A percentile compares a stretch with the other conserved stretches of the same genome.
These are phyloP conservation scores for Exophiala lecanii-corni DNA, from an alignment of 2,329 filamentous ascomycete species.

Conservation along the genomic window DNA sequence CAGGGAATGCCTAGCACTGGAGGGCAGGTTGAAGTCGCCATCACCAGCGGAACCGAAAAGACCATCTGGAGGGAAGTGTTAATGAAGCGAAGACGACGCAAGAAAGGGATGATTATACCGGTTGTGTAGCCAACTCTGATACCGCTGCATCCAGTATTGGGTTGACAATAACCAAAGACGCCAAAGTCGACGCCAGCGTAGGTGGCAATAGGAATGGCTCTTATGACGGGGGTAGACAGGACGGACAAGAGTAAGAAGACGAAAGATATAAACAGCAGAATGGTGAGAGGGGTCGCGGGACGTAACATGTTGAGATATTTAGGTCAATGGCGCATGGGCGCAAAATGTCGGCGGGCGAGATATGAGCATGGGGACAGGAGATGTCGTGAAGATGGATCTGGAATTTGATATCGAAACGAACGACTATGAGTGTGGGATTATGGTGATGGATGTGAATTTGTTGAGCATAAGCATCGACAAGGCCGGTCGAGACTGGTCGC, in stretches of 20 bases:
- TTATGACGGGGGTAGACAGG: constrained; percentile 86
- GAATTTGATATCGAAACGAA: not conserved
- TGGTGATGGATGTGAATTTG: too few species aligned
- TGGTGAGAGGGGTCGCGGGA: constrained; percentile 83
- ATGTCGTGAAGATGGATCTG: not conserved
- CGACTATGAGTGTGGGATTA: too few species aligned
- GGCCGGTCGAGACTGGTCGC: too few species aligned
- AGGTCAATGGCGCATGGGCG: constrained; percentile 4
- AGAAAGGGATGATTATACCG: constrained; percentile 51
- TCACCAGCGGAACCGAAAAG: constrained; percentile 43
- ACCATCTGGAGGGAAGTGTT: constrained; percentile 36
- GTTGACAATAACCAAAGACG: constrained; percentile 83
- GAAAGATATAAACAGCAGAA: constrained; percentile 82
- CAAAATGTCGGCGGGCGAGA: not conserved
- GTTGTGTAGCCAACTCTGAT: constrained; percentile 82
- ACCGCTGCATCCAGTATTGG: constrained; percentile 57
- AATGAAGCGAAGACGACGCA: too few species aligned
- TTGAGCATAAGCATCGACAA: too few species aligned
- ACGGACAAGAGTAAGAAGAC: constrained; percentile 78
- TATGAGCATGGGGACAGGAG: not conserved
- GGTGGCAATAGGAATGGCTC: constrained; percentile 74
- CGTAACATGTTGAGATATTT: constrained; percentile 64
- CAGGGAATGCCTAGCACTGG: constrained; percentile 63
- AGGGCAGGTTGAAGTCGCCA: constrained; percentile 58
- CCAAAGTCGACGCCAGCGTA: constrained; percentile 77